Evolutionary conservation across 129 eudicot species (phyloP).

Genomic region (Artemisia annua): DNA sequence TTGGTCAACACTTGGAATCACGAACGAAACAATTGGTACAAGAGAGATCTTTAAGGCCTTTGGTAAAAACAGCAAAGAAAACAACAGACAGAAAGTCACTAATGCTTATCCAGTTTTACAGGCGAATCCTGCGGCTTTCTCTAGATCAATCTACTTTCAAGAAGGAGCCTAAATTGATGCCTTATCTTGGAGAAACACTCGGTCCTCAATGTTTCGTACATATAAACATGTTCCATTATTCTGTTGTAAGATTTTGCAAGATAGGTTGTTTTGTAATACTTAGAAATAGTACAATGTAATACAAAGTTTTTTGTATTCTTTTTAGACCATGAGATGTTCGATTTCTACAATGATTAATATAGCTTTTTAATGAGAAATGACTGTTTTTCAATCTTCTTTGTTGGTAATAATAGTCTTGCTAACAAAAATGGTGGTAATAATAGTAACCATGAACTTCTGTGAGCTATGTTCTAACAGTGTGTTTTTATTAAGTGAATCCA

Average conservation of each 20-base stretch:
- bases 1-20: slow-evolving; percentile 73
- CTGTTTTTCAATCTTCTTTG: background rate
- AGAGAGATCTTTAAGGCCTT: slow-evolving; percentile 54
- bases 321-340: slow-evolving; percentile 1
- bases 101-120: slow-evolving; percentile 43
- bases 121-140: slow-evolving; percentile 72
- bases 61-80: slow-evolving; percentile 46
- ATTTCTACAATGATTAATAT: background rate
- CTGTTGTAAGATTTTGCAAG: slow-evolving; percentile 5
- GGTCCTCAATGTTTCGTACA: background rate
- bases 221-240: slow-evolving; percentile 13
- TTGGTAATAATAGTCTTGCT: background rate
- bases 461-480: background rate
- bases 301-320: background rate
- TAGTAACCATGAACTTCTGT: background rate
- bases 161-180: slow-evolving; percentile 43
- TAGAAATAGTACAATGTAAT: slow-evolving; percentile 2
- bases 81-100: slow-evolving; percentile 6
- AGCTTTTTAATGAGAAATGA: background rate
- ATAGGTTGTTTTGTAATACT: slow-evolving; percentile 4
- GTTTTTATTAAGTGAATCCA: background rate
- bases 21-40: slow-evolving; percentile 40
- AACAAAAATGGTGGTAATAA: background rate
- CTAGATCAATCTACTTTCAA: slow-evolving; percentile 69
- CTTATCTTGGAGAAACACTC: background rate